Evolutionary conservation across 2,329 filamentous ascomycete genomes (phyloP).

Genomic region (Onygena corvina): DNA sequence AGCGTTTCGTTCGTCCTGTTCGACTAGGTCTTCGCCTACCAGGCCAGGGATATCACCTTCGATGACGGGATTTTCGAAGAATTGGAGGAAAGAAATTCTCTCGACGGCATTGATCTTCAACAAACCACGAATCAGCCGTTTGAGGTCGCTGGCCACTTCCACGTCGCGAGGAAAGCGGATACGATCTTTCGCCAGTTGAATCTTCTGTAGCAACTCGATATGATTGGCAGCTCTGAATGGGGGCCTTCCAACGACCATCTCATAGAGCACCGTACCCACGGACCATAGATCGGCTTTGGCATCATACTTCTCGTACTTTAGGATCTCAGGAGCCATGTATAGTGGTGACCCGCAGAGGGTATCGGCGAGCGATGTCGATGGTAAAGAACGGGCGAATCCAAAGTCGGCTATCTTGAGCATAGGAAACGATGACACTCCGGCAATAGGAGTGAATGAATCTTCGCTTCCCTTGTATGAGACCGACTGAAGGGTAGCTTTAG

Average conservation of each 20-base stretch:
- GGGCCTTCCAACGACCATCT: slow-evolving; percentile 84
- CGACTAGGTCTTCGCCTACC: slow-evolving; percentile 55
- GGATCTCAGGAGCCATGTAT: slow-evolving; percentile 97
- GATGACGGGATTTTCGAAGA: slow-evolving; percentile 67
- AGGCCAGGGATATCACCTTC: slow-evolving; percentile 65
- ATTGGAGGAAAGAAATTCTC: slow-evolving; percentile 71
- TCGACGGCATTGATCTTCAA: slow-evolving; percentile 78
- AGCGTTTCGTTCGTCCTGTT: slow-evolving; percentile 15
- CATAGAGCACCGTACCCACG: slow-evolving; percentile 85
- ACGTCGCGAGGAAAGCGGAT: slow-evolving; percentile 71
- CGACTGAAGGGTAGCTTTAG: slow-evolving; percentile 47
- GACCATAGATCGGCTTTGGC: slow-evolving; percentile 97
- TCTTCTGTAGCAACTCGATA: slow-evolving; percentile 82
- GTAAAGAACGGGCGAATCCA: slow-evolving; percentile 88
- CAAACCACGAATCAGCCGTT: slow-evolving; percentile 64
- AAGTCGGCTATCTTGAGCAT: slow-evolving; percentile 98
- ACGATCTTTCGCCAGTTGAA: slow-evolving; percentile 74
- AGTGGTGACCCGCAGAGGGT: slow-evolving; percentile 92
- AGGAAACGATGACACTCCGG: slow-evolving; percentile 70
- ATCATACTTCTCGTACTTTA: slow-evolving; percentile 94
- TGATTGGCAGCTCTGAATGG: slow-evolving; percentile 90
- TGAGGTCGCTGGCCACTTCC: slow-evolving; percentile 61
- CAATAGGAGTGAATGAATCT: slow-evolving; percentile 66
- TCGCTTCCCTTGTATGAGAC: slow-evolving; percentile 67
- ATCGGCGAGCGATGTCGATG: slow-evolving; percentile 82